These are phyloP conservation scores for Luffa acutangula DNA, from an alignment of 306 rosid genomes.

Conservation along the genomic window DNA sequence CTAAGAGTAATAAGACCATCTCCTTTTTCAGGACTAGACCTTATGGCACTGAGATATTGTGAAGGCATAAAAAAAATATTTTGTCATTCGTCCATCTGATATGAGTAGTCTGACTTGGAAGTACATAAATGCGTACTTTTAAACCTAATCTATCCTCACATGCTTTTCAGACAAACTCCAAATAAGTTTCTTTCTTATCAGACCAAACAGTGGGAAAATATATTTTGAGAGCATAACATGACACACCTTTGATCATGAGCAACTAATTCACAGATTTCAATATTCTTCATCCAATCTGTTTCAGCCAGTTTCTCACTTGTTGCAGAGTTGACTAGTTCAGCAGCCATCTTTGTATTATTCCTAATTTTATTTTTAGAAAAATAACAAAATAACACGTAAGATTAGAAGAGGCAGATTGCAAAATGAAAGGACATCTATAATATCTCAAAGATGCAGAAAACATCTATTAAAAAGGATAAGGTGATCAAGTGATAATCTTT, in stretches of 20 bases:
- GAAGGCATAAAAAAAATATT: background rate
- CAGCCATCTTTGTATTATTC: slow-evolving; percentile 48
- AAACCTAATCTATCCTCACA: background rate
- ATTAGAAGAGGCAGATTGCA: background rate
- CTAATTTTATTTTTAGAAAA: background rate
- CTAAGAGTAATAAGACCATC: background rate
- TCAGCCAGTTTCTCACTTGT: slow-evolving; percentile 73
- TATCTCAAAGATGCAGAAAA: background rate
- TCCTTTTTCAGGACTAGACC: background rate
- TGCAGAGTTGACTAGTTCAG: slow-evolving; percentile 75
- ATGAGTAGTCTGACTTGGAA: background rate
- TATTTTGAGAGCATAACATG: background rate
- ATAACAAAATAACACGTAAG: background rate
- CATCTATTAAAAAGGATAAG: background rate
- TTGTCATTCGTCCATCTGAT: background rate
- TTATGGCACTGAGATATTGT: background rate
- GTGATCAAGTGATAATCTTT: background rate
- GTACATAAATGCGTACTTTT: background rate
- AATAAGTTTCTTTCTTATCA: background rate
- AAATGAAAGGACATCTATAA: background rate
- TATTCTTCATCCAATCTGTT: slow-evolving; percentile 80
- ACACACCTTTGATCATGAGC: slow-evolving; percentile 73
- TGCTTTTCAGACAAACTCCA: background rate
- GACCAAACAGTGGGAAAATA: background rate
- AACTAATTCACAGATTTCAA: slow-evolving; percentile 80